phyloP scores from a whole-genome alignment of 257 asterid species.

The Mitragyna speciosa region DNA sequence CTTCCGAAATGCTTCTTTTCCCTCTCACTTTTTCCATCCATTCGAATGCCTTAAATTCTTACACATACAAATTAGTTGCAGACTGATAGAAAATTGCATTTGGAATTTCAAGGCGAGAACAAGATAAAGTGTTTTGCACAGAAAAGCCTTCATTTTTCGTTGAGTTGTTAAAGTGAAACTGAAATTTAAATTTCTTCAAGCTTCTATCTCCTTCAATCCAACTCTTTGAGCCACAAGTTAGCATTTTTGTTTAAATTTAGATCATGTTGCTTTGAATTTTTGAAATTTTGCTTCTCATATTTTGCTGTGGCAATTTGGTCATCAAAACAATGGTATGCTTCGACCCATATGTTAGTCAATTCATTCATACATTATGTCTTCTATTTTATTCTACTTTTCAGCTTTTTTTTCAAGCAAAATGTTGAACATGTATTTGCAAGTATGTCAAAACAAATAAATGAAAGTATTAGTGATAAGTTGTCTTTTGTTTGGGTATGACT shows the following conservation, averaged over 20 bases:
- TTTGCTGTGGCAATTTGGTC: neutral
- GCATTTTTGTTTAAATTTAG: neutral
- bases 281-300: neutral
- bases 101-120: no score
- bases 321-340: neutral
- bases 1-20: no score
- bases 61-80: no score
- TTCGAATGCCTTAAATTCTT: no score
- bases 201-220: no score
- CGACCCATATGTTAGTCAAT: neutral
- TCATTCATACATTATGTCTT: slow-evolving; percentile 5
- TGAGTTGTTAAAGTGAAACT: no score
- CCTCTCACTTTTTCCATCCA: no score
- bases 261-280: neutral
- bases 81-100: no score
- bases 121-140: no score
- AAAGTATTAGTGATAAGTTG: neutral
- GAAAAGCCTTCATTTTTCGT: no score
- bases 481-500: neutral
- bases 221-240: no score
- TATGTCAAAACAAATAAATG: neutral
- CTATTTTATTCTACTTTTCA: neutral
- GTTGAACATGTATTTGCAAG: neutral
- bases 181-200: no score
- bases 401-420: neutral